phyloP scores from a whole-genome alignment of 164 flowering plant species.

The Malania oleifera region DNA sequence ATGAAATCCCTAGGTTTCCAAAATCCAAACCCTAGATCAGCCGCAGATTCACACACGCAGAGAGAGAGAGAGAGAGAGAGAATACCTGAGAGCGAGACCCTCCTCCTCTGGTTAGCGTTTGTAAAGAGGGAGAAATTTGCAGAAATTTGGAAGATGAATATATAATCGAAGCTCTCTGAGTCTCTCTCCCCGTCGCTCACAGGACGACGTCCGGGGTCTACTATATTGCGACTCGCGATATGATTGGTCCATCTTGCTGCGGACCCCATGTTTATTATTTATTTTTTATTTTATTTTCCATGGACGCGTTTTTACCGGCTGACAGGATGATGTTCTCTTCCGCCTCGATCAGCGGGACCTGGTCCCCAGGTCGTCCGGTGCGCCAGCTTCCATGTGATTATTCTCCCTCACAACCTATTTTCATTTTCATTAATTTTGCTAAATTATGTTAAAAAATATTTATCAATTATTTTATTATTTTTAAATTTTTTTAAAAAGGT shows the following conservation, averaged over 20 bases:
- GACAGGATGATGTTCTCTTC: not conserved
- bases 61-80: not conserved
- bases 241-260: not conserved
- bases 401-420: no score
- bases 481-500: no score
- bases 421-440: no score
- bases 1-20: not conserved
- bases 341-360: not conserved
- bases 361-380: slow-evolving; percentile 2
- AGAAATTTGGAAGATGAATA: not conserved
- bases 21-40: slow-evolving; percentile 17
- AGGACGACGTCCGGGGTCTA: no score
- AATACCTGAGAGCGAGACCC: slow-evolving; percentile 13
- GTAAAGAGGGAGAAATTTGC: not conserved
- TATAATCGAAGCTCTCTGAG: no score
- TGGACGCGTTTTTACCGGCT: not conserved
- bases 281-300: no score
- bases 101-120: not conserved
- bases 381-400: not conserved
- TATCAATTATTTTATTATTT: no score
- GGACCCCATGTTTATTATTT: no score
- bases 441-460: no score
- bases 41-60: not conserved
- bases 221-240: no score
- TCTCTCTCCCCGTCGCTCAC: no score